Base-by-base conservation (phyloP, 1,139 yeast genomes). In the Geotrichum aggregatum region DNA sequence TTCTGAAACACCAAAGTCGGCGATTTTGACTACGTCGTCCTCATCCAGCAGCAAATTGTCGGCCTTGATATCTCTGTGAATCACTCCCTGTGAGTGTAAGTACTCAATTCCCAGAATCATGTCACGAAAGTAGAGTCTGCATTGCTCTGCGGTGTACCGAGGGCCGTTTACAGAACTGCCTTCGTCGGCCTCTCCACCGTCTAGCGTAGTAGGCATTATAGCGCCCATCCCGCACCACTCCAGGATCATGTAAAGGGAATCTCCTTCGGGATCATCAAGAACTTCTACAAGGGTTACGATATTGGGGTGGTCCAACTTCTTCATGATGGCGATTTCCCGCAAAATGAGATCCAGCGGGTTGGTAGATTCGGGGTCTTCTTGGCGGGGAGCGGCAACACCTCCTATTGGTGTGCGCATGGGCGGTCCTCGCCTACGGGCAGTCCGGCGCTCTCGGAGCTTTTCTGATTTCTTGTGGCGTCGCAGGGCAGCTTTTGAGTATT, bases 11-110 rank as follows among this genome's bases (percentile, higher is more conserved):
- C 98, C 98, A 69, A 92, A 92, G 71, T 92, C 98, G 30, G 94
- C 87, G 36, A 92, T 88, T 67, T 92, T 92, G 22, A 92, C 95
- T 10, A 81, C 78, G 54, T 84, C 83, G 61, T 86, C 85, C 10
- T 80, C 77, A 35, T 86, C 78, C 1, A 91, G 83, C 52, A 92
- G 73, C 49, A 92, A 71, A 64, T 92, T 92, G 13, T 96, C 97
- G 1, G 98, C 97, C 67, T 92, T 92, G 58, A 92, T 91, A 68
- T 92, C 98, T 57, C 98, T 78, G 68, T 92, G 98, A 18, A 92
- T 86, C 47, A 92, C 87, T 1, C 97, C 98, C 66, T 88, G 96
- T 56, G 86, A 76, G 70, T 92, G 98, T 58, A 92, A 70, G 69
- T 91, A 92, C 68, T 92, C 98, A 42, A 92, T 75, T 0, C 97